phyloP scores from a whole-genome alignment of 1,284 basidiomycete genomes.

The Phylloboletellus chloephorus region DNA sequence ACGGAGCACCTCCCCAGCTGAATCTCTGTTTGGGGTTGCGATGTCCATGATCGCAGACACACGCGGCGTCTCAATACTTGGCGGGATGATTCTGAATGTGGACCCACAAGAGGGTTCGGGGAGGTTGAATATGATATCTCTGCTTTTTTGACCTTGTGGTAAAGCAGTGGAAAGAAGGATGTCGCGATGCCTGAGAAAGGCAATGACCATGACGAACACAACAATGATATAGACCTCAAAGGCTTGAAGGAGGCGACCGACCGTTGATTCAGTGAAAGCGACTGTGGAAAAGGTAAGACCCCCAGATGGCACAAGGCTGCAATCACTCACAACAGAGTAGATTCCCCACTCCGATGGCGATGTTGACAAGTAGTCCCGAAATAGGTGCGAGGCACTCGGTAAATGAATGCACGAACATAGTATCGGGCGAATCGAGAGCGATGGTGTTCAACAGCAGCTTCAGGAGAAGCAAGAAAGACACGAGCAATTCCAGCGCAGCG shows the following conservation, averaged over 20 bases:
- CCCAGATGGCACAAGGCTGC: background rate
- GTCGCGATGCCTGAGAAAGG: constrained; percentile 37
- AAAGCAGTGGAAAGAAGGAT: constrained; percentile 1
- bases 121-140: constrained; percentile 14
- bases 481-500: constrained; percentile 50
- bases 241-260: constrained; percentile 68
- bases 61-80: constrained; percentile 25
- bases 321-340: constrained; percentile 51
- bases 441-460: constrained; percentile 58
- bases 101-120: constrained; percentile 26
- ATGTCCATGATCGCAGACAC: constrained; percentile 18
- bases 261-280: constrained; percentile 59
- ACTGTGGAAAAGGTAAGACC: constrained; percentile 37
- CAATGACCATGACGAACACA: constrained; percentile 48
- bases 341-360: constrained; percentile 52
- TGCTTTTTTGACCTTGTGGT: constrained; percentile 3
- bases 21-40: constrained; percentile 9
- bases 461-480: constrained; percentile 54
- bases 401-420: constrained; percentile 33
- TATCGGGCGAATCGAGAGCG: constrained; percentile 33
- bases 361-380: constrained; percentile 46
- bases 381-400: constrained; percentile 49
- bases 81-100: constrained; percentile 30
- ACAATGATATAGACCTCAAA: constrained; percentile 61
- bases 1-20: constrained; percentile 16